phyloP scores from a whole-genome alignment of 2,329 filamentous ascomycete genomes.

The Monilinia polystroma region DNA sequence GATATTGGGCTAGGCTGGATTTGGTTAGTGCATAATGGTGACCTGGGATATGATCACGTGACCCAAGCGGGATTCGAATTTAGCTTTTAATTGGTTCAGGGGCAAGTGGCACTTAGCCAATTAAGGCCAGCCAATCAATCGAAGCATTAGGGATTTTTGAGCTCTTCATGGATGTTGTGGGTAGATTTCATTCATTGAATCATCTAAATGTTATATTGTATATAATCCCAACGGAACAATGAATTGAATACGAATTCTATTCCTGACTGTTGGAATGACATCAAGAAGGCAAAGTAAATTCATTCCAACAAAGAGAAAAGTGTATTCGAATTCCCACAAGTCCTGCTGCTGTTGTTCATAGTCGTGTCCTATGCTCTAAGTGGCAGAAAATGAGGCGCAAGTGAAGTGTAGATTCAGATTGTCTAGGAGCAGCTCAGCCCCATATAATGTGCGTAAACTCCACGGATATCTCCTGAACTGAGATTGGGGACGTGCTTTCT shows the following conservation, averaged over 20 bases:
- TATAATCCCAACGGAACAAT: not conserved
- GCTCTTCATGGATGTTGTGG: not conserved
- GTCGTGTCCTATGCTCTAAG: not conserved
- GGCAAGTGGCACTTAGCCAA: conserved; percentile 4
- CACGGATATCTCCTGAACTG: conserved; percentile 20
- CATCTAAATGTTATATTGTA: not conserved
- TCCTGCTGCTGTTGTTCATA: not conserved
- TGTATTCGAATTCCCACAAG: not conserved
- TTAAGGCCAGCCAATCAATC: not conserved
- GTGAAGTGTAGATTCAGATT: conserved; percentile 15
- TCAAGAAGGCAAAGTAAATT: not conserved
- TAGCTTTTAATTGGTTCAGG: conserved; percentile 17
- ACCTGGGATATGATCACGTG: not conserved
- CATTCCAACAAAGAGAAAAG: not conserved
- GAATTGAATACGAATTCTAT: not conserved
- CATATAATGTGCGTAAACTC: conserved; percentile 20
- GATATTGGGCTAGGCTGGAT: conserved; percentile 12
- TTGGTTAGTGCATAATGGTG: not conserved
- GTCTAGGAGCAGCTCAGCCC: conserved; percentile 23
- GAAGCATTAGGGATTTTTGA: not conserved
- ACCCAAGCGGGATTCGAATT: not conserved
- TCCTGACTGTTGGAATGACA: not conserved
- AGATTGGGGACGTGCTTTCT: conserved; percentile 6
- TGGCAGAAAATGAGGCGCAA: conserved; percentile 13
- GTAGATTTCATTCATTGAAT: not conserved